Base-by-base conservation (phyloP, 495 filamentous ascomycete genomes). In the Penicillium ochrochloron region DNA sequence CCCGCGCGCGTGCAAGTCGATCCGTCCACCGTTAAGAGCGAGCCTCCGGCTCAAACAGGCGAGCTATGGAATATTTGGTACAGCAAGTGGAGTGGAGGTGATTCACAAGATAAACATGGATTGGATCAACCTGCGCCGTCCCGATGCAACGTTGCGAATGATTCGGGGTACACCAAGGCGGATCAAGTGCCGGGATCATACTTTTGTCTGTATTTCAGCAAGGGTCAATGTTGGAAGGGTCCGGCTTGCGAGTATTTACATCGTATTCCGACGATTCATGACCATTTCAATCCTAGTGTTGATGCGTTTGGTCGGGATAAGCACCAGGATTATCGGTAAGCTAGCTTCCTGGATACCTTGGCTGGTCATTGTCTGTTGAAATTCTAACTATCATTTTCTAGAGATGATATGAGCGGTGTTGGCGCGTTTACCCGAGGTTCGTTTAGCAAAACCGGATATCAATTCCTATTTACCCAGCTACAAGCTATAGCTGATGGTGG, bases 191-290 rank as follows among this genome's bases (percentile, higher is more conserved):
- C 83, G 0, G 95, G 95, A 0, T 89, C 85, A 31, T 97, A 91
- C 77, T 97, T 98, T 75, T 99, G 95, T 71, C 82, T 97, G 1
- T 96, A 93, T 75, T 97, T 98, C 71, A 92, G 92, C 8, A 78
- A 87, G 14, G 92, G 92, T 3, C 74, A 94, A 39, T 97, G 93
- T 68, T 92, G 89, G 46, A 89, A 90, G 66, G 96, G 96, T 11
- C 83, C 90, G 35, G 93, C 97, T 67, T 99, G 96, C 85, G 89
- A 97, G 68, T 97, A 97, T 67, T 84, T 98, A 5, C 96, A 99
- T 74, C 85, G 95, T 1, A 82, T 97, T 6, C 96, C 95, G 0
- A 85, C 83, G 0, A 80, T 95, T 7, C 88, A 91, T 69, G 95
- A 97, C 75, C 81, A 94, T 33, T 97, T 90, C 76, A 92, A 91